phyloP scores from a whole-genome alignment of 805 yeast genomes.

The Hanseniaspora guilliermondii region DNA sequence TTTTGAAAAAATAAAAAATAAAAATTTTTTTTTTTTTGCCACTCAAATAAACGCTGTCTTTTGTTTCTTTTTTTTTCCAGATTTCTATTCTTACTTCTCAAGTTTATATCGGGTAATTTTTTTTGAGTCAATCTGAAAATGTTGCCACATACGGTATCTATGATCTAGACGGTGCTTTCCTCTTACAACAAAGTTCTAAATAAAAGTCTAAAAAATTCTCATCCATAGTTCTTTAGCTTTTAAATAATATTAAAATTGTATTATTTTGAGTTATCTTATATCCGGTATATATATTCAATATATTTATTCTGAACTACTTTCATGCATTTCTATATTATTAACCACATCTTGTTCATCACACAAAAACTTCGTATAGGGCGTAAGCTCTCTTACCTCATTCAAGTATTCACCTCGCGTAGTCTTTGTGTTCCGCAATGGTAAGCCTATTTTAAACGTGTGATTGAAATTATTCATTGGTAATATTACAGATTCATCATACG shows the following conservation, averaged over 20 bases:
- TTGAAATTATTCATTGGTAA: background rate
- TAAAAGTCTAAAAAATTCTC: too few species aligned
- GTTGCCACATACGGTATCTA: too few species aligned
- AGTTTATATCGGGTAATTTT: too few species aligned
- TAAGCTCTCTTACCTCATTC: slow-evolving; percentile 1
- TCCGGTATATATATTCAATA: background rate
- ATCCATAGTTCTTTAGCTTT: too few species aligned
- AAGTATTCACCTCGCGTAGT: slow-evolving; percentile 1
- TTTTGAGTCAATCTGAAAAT: too few species aligned
- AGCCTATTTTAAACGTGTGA: background rate
- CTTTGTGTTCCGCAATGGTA: background rate
- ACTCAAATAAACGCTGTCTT: too few species aligned
- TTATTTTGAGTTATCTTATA: background rate
- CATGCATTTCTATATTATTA: background rate
- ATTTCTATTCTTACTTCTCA: too few species aligned
- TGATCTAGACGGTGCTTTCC: too few species aligned
- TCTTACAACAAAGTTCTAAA: too few species aligned
- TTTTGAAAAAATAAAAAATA: background rate
- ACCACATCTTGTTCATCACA: background rate
- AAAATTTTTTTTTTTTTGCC: background rate
- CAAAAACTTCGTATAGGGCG: slow-evolving; percentile 1
- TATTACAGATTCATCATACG: background rate
- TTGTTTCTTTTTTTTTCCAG: too few species aligned
- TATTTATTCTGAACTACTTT: background rate
- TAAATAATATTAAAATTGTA: too few species aligned